A percentile compares a stretch with the other conserved stretches of the same genome.
phyloP scores from a whole-genome alignment of 768 basidiomycete genomes.

The Pleurotus ostreatus region DNA sequence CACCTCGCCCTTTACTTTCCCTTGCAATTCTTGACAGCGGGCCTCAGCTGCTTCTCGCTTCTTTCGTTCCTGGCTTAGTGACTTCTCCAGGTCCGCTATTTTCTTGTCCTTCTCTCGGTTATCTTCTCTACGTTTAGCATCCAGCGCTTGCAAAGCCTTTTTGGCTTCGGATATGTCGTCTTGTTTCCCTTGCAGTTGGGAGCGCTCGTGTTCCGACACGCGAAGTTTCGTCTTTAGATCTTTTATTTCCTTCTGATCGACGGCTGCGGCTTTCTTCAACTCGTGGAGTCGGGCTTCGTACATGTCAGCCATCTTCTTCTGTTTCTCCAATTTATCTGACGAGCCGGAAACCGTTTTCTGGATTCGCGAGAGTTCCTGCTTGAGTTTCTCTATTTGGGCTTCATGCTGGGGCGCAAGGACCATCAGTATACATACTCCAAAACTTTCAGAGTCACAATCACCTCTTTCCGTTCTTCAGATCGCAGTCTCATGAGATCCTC shows the following conservation, averaged over 20 bases:
- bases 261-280: slow-evolving; percentile 41
- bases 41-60: slow-evolving; percentile 44
- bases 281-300: slow-evolving; percentile 62
- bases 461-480: slow-evolving; percentile 60
- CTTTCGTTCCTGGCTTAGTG: slow-evolving; percentile 44
- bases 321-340: slow-evolving; percentile 50
- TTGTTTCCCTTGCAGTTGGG: slow-evolving; percentile 47
- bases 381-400: slow-evolving; percentile 54
- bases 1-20: slow-evolving; percentile 37
- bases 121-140: slow-evolving; percentile 53
- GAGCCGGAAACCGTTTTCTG: slow-evolving; percentile 48
- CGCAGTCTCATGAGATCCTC: slow-evolving; percentile 63
- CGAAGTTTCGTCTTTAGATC: slow-evolving; percentile 58
- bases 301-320: slow-evolving; percentile 56
- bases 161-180: slow-evolving; percentile 47
- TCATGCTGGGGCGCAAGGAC: slow-evolving; percentile 41
- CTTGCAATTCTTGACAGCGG: slow-evolving; percentile 36
- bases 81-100: slow-evolving; percentile 55
- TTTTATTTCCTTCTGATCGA: slow-evolving; percentile 61
- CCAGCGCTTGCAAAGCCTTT: slow-evolving; percentile 43
- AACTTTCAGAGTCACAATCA: slow-evolving; percentile 19
- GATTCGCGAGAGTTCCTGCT: slow-evolving; percentile 46
- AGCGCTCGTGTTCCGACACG: slow-evolving; percentile 51
- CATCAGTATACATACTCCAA: not conserved
- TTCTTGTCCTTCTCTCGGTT: slow-evolving; percentile 46